phyloP scores from a whole-genome alignment of 2,329 filamentous ascomycete genomes.

The Neofusicoccum sp. region DNA sequence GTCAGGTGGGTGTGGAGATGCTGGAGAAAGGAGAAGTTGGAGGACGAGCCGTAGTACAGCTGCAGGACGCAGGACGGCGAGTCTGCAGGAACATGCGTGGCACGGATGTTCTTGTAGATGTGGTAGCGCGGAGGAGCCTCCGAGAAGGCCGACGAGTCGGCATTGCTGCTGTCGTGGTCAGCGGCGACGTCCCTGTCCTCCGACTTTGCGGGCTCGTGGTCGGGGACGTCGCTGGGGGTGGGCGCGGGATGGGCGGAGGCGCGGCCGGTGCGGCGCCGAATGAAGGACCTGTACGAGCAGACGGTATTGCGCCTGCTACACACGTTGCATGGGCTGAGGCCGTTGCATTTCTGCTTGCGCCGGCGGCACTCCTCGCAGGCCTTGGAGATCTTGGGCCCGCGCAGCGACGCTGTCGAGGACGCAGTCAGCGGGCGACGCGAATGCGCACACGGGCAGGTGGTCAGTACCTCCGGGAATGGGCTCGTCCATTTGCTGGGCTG shows the following conservation, averaged over 20 bases:
- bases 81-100: constrained; percentile 9
- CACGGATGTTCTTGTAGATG: constrained; percentile 18
- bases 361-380: constrained; percentile 19
- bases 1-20: constrained; percentile 17
- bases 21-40: constrained; percentile 18
- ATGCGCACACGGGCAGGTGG: background rate
- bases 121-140: constrained; percentile 18
- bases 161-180: constrained; percentile 12
- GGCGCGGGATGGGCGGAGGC: background rate
- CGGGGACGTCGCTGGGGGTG: background rate
- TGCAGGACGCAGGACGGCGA: constrained; percentile 17
- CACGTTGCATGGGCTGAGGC: constrained; percentile 17
- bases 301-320: constrained; percentile 12
- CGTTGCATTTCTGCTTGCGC: constrained; percentile 19
- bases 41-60: constrained; percentile 19
- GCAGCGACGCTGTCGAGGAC: constrained; percentile 1
- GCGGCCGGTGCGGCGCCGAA: constrained; percentile 12
- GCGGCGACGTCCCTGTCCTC: background rate
- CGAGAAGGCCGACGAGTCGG: constrained; percentile 7
- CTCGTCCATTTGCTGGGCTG: constrained; percentile 6
- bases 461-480: constrained; percentile 8
- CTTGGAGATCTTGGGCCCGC: constrained; percentile 19
- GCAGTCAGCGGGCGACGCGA: background rate
- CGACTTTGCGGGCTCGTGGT: background rate
- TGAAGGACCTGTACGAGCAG: constrained; percentile 18